A percentile compares a stretch with the other conserved stretches of the same genome.
phyloP scores from a whole-genome alignment of 305 asterid species.

The Fraxinus latifolia region DNA sequence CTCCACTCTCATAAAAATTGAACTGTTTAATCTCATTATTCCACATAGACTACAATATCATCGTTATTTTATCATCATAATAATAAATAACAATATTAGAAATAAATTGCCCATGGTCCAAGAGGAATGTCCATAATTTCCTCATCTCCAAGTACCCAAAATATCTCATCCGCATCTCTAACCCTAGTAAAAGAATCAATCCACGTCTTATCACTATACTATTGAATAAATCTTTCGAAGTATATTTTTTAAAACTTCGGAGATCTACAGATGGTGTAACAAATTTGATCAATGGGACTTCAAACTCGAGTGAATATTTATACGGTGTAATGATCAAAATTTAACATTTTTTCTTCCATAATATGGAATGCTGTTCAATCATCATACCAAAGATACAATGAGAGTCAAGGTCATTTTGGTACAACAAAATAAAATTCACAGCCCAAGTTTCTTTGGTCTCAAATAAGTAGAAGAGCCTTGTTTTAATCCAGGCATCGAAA shows the following conservation, averaged over 20 bases:
- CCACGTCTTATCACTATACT: not conserved
- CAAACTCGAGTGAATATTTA: not conserved
- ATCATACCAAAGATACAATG: not conserved
- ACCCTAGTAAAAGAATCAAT: not conserved
- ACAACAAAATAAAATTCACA: conserved; percentile 28
- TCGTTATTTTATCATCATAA: too few relatives aligned
- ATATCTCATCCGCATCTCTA: not conserved
- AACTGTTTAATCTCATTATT: too few relatives aligned
- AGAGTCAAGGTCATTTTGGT: not conserved
- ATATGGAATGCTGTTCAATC: not conserved
- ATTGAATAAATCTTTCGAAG: not conserved
- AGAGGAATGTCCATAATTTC: not conserved
- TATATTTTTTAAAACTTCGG: not conserved
- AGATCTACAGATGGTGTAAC: not conserved
- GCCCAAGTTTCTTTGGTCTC: conserved; percentile 72
- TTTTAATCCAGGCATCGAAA: conserved; percentile 79
- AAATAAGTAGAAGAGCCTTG: conserved; percentile 65
- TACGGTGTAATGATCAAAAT: not conserved
- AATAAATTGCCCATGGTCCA: too few relatives aligned
- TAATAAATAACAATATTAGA: too few relatives aligned
- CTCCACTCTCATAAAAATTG: too few relatives aligned
- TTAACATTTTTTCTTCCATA: not conserved
- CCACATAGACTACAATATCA: too few relatives aligned
- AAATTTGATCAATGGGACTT: not conserved
- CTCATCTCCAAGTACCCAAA: not conserved